These are phyloP conservation scores for Mycena chlorophos DNA, from an alignment of 768 basidiomycete species.

Conservation along the genomic window DNA sequence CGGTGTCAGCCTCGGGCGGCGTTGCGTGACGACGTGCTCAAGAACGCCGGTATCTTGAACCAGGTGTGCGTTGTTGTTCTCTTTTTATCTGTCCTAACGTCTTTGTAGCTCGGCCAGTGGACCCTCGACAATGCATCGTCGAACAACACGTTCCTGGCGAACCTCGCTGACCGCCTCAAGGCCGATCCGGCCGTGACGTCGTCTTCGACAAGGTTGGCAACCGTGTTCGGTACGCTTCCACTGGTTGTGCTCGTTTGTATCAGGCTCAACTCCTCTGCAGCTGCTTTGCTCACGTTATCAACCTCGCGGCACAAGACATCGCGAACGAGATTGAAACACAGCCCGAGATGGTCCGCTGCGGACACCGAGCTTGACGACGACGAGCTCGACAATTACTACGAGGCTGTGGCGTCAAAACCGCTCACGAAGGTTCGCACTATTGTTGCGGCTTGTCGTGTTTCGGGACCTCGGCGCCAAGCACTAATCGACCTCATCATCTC, in stretches of 20 bases:
- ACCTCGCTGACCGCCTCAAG: constrained; percentile 19
- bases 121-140: constrained; percentile 41
- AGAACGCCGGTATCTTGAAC: constrained; percentile 23
- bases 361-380: constrained; percentile 8
- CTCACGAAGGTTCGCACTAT: constrained; percentile 26
- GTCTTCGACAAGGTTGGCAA: constrained; percentile 26
- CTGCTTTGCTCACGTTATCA: constrained; percentile 32
- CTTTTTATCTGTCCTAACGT: neutral
- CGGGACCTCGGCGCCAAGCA: constrained; percentile 32
- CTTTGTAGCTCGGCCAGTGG: constrained; percentile 26
- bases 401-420: constrained; percentile 27
- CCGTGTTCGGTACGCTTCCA: constrained; percentile 15
- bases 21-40: constrained; percentile 26
- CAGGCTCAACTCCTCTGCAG: constrained; percentile 12
- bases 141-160: constrained; percentile 34
- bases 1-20: constrained; percentile 29
- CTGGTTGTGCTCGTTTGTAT: neutral
- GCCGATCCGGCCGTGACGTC: neutral
- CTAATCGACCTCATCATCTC: constrained; percentile 26
- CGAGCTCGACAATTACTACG: constrained; percentile 20
- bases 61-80: constrained; percentile 22
- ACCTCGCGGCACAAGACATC: constrained; percentile 26
- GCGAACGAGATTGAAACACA: constrained; percentile 18
- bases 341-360: constrained; percentile 2
- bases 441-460: constrained; percentile 33